Base-by-base conservation (phyloP, 192 early-diverging fungal species). In the Kickxella alabastrina region DNA sequence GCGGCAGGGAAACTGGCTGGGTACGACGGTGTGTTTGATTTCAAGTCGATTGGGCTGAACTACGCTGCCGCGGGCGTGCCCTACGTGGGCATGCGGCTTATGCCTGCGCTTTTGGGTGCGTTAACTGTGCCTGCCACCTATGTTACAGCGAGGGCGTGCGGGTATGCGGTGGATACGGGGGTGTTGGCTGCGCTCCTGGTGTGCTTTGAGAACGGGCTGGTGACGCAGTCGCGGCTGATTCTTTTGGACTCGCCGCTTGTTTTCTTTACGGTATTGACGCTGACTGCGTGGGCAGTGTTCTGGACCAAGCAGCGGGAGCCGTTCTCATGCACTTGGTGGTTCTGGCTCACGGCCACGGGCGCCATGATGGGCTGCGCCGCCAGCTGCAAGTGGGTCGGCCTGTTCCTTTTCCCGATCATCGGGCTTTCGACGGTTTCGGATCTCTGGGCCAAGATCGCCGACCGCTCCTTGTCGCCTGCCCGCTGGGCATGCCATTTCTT, bases 351-450 rank as follows among this genome's bases (percentile, higher is more conserved):
- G n/a, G 24, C 88, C 58, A 95, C 95, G 0, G 97, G 97, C 14
- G 56, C 83, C 6, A 79, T 81, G 19, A 68, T 97, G 54, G 92
- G 90, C 0, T 78, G 82, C 27, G 76, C 84, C 4, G 65, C 76
- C 7, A 87, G 95, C 56, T 84, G 87, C 66, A 98, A 98, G 61
- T 92, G 91, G 91, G 94, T 97, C 9, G 97, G 93, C 2, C 71
- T 98, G 34, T 93, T 99, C 51, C 85, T 89, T 3, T 82, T 98
- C 58, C 89, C 87, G 6, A 74, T 86, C 14, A 79, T 99, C 44
- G 94, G 94, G 5, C 69, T 88, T 18, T 90, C 92, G 22, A 89
- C 88, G 0, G 45, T 93, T 38, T 70, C 81, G 19, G 91, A 96
- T 38, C 72, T 98, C 23, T 99, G 97, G 97, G 71, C 83, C 38